These are phyloP conservation scores for Imleria badia DNA, from an alignment of 768 basidiomycete species.

Conservation along the genomic window DNA sequence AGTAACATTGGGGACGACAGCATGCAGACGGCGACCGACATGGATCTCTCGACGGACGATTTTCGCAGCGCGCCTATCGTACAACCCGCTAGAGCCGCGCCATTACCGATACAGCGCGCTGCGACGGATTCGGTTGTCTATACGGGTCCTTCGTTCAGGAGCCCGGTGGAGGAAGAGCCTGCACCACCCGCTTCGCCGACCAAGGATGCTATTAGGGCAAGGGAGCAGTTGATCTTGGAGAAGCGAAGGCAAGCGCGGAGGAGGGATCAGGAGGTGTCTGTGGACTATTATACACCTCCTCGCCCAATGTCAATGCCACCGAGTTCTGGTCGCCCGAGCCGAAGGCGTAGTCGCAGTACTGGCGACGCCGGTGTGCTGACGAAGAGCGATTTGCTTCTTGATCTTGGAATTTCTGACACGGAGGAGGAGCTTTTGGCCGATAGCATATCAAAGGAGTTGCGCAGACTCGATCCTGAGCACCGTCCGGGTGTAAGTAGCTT, in stretches of 20 bases:
- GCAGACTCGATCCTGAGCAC: conserved; percentile 46
- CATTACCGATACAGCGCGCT: conserved; percentile 45
- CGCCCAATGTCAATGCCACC: conserved; percentile 25
- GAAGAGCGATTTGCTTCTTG: conserved; percentile 35
- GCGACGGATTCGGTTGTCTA: conserved; percentile 49
- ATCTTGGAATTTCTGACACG: conserved; percentile 38
- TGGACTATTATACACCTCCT: conserved; percentile 35
- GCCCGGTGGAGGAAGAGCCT: conserved; percentile 35
- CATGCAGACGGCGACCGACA: conserved; percentile 34
- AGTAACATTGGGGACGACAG: conserved; percentile 30
- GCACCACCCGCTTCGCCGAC: conserved; percentile 46
- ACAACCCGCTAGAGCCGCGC: conserved; percentile 3
- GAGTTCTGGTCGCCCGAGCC: conserved; percentile 48
- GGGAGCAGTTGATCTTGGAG: conserved; percentile 70
- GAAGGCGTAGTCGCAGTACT: conserved; percentile 75
- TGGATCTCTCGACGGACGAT: conserved; percentile 28
- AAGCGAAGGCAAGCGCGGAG: conserved; percentile 63
- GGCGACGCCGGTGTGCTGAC: conserved; percentile 60
- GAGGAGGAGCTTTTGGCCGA: conserved; percentile 60
- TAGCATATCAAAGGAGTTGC: conserved; percentile 73
- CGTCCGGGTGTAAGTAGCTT: conserved; percentile 23
- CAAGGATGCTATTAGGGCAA: conserved; percentile 63
- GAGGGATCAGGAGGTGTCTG: conserved; percentile 48
- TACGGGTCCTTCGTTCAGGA: conserved; percentile 31
- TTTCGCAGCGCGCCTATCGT: conserved; percentile 20